Base-by-base conservation (phyloP, 2,329 filamentous ascomycete genomes). In the Colletotrichum spinosum region DNA sequence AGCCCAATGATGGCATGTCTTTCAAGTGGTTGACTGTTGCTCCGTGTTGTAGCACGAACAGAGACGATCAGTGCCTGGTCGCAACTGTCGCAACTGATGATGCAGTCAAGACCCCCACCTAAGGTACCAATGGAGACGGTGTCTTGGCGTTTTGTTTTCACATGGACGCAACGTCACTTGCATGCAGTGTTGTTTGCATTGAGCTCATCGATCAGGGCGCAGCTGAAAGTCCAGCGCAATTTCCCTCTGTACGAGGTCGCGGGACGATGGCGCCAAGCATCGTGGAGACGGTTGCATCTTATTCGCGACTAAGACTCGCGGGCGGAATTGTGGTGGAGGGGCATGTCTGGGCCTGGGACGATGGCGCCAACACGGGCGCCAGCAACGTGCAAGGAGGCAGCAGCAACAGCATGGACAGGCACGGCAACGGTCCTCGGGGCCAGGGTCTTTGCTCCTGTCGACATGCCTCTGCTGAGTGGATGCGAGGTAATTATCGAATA, bases 161-260 rank as follows among this genome's bases (percentile, higher is more conserved):
- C 15, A 35, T 34, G 15, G 17, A 12, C 39, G 53, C 9, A 39
- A 34, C 37, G 46, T 50, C 13, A 46, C 12, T 8, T n/a, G 39
- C 52, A 38, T 33, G 49, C 38, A 10, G 13, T 25, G 34, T 52
- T 15, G 38, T 37, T 41, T 53, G 62, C 62, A 52, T 62, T 39
- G 37, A 48, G 17, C 49, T 58, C 62, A 52, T 62, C 34, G 37
- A 48, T n/a, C 52, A 35, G 15, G 51, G 52, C 37, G 62, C 52
- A 65, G 58, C 62, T 57, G 45, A 45, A 25, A 25, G 25, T 5
- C 25, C 25, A 25, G 48, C 48, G 62, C 48, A 65, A 65, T 65
- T 53, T 65, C 62, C 44, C n/a, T 53, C 52, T 56, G 52, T 53
- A 65, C 58, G 52, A 65, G 57, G 50, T 17, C 39, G 46, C 57